A percentile compares a stretch with the other conserved stretches of the same genome.
Evolutionary conservation across 192 early-diverging fungal genomes (phyloP).

Genomic region (Coemansia sp.): DNA sequence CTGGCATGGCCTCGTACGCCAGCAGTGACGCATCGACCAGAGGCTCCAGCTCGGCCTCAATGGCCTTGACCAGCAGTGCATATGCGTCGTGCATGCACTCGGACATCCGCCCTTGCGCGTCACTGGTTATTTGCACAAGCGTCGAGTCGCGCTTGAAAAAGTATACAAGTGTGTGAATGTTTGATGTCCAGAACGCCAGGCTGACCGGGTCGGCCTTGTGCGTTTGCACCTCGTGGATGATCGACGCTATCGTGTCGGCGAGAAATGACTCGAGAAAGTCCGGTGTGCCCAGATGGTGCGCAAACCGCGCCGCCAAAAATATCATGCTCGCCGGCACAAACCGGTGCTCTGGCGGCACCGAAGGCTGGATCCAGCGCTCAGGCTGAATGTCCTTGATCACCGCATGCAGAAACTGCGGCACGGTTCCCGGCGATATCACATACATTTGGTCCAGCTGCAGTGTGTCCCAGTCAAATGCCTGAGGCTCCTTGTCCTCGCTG

Average conservation of each 20-base stretch:
- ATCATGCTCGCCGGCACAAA: constrained; percentile 82
- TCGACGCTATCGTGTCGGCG: constrained; percentile 56
- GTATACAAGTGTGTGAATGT: constrained; percentile 78
- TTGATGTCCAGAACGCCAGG: constrained; percentile 83
- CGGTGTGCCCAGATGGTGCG: constrained; percentile 71
- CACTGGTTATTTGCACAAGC: constrained; percentile 66
- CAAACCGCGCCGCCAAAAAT: constrained; percentile 86
- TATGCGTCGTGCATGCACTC: constrained; percentile 79
- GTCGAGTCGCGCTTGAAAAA: constrained; percentile 85
- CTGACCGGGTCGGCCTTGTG: constrained; percentile 60
- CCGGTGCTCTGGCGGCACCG: constrained; percentile 50
- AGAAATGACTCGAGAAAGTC: constrained; percentile 76
- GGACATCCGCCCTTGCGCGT: constrained; percentile 75
- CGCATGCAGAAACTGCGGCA: constrained; percentile 71
- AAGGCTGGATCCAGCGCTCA: constrained; percentile 51
- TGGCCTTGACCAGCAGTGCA: constrained; percentile 62
- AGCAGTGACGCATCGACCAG: constrained; percentile 68
- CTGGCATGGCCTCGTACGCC: constrained; percentile 68
- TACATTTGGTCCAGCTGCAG: constrained; percentile 93
- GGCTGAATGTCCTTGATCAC: constrained; percentile 70
- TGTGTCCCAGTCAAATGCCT: constrained; percentile 73
- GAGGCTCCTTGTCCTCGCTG: constrained; percentile 25
- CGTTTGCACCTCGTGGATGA: constrained; percentile 55
- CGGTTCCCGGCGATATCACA: constrained; percentile 78
- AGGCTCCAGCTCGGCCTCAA: constrained; percentile 65